Percentiles rank a stretch among this genome's conserved stretches.
Conservation (phyloP, 2,329 filamentous ascomycete species). For the Calonectria ilicicola region DNA sequence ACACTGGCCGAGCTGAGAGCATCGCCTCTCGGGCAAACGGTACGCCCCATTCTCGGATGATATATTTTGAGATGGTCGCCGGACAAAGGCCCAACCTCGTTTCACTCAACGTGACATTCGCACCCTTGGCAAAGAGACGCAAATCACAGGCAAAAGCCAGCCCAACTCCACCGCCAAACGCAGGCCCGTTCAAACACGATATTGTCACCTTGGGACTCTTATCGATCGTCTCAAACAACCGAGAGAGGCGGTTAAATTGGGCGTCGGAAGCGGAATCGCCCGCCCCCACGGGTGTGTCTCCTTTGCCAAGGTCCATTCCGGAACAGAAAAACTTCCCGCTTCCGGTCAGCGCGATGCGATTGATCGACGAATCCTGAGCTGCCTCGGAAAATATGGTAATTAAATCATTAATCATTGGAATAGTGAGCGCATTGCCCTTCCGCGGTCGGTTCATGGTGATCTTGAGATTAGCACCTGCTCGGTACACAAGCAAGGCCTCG, state of each 20-base stretch:
- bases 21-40: slow-evolving; percentile 52
- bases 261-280: slow-evolving; percentile 17
- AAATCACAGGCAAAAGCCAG: slow-evolving; percentile 57
- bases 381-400: slow-evolving; percentile 42
- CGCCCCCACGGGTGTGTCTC: slow-evolving; percentile 8
- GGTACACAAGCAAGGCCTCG: slow-evolving; percentile 41
- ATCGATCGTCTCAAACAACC: slow-evolving; percentile 51
- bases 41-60: slow-evolving; percentile 53
- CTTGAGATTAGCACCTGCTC: slow-evolving; percentile 42
- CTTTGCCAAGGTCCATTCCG: slow-evolving; percentile 52
- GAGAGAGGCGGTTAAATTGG: slow-evolving; percentile 42
- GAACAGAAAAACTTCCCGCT: slow-evolving; percentile 54
- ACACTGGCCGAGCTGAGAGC: slow-evolving; percentile 48
- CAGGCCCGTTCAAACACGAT: slow-evolving; percentile 54
- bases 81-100: slow-evolving; percentile 53
- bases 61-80: slow-evolving; percentile 53
- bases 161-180: slow-evolving; percentile 57
- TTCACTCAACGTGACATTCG: slow-evolving; percentile 51
- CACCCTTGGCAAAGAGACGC: slow-evolving; percentile 37
- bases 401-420: slow-evolving; percentile 48
- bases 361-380: slow-evolving; percentile 41
- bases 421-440: slow-evolving; percentile 55
- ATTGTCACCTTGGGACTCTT: slow-evolving; percentile 54
- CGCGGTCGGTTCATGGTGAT: slow-evolving; percentile 48
- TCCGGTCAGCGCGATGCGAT: slow-evolving; percentile 51